These are phyloP conservation scores for Aspergillus haitiensis DNA, from an alignment of 495 filamentous ascomycete species.

Conservation along the genomic window DNA sequence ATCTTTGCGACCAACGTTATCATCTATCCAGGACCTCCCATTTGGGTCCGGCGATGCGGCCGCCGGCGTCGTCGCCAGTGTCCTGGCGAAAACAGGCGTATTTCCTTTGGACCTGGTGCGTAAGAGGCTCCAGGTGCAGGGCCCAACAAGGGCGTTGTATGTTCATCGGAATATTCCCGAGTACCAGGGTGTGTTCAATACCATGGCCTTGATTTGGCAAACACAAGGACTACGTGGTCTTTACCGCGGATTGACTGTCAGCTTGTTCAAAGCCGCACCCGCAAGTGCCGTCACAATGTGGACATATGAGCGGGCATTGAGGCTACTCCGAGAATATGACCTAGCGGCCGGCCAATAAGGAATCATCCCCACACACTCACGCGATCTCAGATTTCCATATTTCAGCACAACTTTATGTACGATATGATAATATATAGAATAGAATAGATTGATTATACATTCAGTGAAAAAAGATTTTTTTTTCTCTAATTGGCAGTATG, in stretches of 20 bases:
- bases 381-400: no score
- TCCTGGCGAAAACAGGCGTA: conserved; percentile 81
- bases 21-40: conserved; percentile 55
- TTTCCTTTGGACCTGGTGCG: conserved; percentile 94
- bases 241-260: conserved; percentile 85
- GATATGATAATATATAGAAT: not conserved
- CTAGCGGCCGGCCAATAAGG: conserved; percentile 21
- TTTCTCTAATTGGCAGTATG: no score
- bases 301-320: conserved; percentile 84
- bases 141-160: conserved; percentile 74
- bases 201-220: conserved; percentile 64
- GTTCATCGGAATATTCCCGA: conserved; percentile 86
- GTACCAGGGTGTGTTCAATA: conserved; percentile 66
- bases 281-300: conserved; percentile 97
- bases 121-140: conserved; percentile 94
- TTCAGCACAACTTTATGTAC: no score
- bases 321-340: conserved; percentile 53
- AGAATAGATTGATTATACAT: not conserved
- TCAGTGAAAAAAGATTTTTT: no score
- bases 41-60: conserved; percentile 78
- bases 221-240: conserved; percentile 77
- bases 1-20: conserved; percentile 54
- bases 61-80: conserved; percentile 73
- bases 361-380: not conserved
- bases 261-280: conserved; percentile 90